These are phyloP conservation scores for Yamadazyma blattariae DNA, from an alignment of 1,139 yeast genomes.

Conservation along the genomic window DNA sequence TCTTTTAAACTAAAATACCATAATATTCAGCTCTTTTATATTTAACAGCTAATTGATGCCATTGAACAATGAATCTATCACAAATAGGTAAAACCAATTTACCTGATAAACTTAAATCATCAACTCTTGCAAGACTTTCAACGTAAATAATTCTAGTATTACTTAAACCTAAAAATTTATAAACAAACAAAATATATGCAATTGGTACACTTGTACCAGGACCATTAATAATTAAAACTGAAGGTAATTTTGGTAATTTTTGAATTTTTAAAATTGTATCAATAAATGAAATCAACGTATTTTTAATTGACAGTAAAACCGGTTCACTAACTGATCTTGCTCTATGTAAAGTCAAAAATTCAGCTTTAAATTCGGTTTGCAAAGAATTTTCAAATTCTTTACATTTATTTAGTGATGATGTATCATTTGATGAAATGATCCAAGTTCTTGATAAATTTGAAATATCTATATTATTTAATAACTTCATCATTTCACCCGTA, in stretches of 20 bases:
- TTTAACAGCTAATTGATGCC: conserved; percentile 61
- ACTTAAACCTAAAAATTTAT: conserved; percentile 52
- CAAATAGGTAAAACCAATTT: conserved; percentile 62
- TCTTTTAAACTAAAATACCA: conserved; percentile 75
- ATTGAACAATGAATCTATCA: conserved; percentile 83
- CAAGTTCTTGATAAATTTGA: conserved; percentile 34
- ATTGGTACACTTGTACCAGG: conserved; percentile 91
- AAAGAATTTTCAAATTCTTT: conserved; percentile 34
- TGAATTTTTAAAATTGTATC: conserved; percentile 24
- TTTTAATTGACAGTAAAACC: conserved; percentile 46
- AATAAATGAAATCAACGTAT: conserved; percentile 44
- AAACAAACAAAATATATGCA: conserved; percentile 57
- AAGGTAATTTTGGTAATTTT: conserved; percentile 33
- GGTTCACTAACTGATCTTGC: conserved; percentile 81
- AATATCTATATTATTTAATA: conserved; percentile 42
- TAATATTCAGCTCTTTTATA: conserved; percentile 70
- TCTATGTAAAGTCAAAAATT: conserved; percentile 49
- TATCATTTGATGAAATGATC: conserved; percentile 56
- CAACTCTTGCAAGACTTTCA: conserved; percentile 88
- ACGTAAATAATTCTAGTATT: conserved; percentile 67
- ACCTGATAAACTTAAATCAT: conserved; percentile 74
- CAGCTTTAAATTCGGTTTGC: conserved; percentile 13
- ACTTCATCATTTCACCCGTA: conserved; percentile 88
- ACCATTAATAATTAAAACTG: conserved; percentile 73
- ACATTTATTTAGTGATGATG: conserved; percentile 53